Percentiles rank a stretch among this genome's conserved stretches.
These are phyloP conservation scores for Babesia microti DNA, from an alignment of 169 alveolate genomes.

Conservation along the genomic window DNA sequence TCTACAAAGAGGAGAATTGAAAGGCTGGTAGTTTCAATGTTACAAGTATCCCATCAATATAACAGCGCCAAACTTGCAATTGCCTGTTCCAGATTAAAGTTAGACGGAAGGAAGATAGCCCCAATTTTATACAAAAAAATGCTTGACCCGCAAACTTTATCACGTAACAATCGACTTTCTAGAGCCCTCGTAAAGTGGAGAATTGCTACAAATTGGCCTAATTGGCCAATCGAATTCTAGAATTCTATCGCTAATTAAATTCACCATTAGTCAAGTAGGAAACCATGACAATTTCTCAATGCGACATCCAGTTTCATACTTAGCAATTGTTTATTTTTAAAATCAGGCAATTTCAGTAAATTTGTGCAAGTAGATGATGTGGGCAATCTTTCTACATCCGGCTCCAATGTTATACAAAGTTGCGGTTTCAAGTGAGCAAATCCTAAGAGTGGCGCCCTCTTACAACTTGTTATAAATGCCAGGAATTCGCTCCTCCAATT, in stretches of 20 bases:
- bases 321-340: constrained; percentile 10
- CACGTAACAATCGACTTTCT: no score
- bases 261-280: constrained; percentile 8
- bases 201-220: no score
- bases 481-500: constrained; percentile 79
- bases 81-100: no score
- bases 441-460: constrained; percentile 91
- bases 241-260: not conserved
- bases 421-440: constrained; percentile 81
- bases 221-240: no score
- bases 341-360: constrained; percentile 88
- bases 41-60: no score
- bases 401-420: constrained; percentile 80
- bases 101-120: no score
- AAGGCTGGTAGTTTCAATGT: no score
- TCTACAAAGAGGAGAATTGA: no score
- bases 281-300: constrained; percentile 39
- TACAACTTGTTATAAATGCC: constrained; percentile 89
- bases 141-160: no score
- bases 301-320: constrained; percentile 20
- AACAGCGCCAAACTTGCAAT: no score
- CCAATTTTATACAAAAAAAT: no score
- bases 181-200: no score
- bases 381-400: constrained; percentile 80
- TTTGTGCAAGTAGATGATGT: constrained; percentile 94